phyloP scores from a whole-genome alignment of 768 basidiomycete species.

The Leccinum barrowsii region DNA sequence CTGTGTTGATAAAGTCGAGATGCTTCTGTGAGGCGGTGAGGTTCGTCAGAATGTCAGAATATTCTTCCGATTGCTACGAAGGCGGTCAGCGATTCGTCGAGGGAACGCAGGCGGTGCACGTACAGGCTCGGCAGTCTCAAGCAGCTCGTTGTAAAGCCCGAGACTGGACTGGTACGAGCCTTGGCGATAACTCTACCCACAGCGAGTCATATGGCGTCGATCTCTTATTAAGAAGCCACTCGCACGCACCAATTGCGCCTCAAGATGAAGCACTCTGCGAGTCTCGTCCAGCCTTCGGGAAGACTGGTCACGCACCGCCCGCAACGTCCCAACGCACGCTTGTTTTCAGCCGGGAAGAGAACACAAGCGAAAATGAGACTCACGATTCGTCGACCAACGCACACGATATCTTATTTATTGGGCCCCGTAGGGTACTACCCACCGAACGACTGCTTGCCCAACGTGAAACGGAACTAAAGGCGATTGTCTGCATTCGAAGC shows the following conservation, averaged over 20 bases:
- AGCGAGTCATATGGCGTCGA: slow-evolving; percentile 12
- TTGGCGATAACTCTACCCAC: slow-evolving; percentile 67
- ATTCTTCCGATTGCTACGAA: slow-evolving; percentile 76
- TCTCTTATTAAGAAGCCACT: slow-evolving; percentile 13
- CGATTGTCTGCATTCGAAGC: no score
- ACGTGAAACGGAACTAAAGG: not conserved
- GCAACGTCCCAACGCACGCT: not conserved
- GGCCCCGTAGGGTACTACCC: no score
- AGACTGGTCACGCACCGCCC: slow-evolving; percentile 6
- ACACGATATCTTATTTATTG: no score
- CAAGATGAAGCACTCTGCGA: slow-evolving; percentile 61
- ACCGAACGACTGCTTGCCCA: not conserved
- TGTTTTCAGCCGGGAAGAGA: no score
- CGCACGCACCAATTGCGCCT: slow-evolving; percentile 80
- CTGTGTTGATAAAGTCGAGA: slow-evolving; percentile 77
- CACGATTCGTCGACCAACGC: no score
- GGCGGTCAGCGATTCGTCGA: slow-evolving; percentile 2
- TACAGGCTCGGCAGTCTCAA: slow-evolving; percentile 77
- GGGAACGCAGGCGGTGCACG: slow-evolving; percentile 29
- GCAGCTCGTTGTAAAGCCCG: slow-evolving; percentile 75
- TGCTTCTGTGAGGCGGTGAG: slow-evolving; percentile 78
- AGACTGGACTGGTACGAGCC: slow-evolving; percentile 71
- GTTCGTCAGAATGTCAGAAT: slow-evolving; percentile 84
- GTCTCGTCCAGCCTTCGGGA: slow-evolving; percentile 27
- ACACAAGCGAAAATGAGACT: no score